Percentiles rank a stretch among this genome's conserved stretches.
These are phyloP conservation scores for Fragaria vesca DNA, from an alignment of 306 rosid species.

Conservation along the genomic window DNA sequence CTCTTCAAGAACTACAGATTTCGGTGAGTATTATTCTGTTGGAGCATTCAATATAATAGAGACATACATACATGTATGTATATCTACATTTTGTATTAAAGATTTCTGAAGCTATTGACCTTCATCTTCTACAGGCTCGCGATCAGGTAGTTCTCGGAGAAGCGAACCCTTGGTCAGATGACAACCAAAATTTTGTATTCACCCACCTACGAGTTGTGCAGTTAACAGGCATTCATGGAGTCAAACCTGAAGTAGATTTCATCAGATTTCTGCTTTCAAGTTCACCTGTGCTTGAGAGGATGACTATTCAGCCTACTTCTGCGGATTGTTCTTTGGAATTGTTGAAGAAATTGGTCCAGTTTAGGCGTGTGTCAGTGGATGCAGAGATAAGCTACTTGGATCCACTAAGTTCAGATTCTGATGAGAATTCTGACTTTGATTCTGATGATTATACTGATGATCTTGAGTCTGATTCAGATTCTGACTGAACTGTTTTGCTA, in stretches of 20 bases:
- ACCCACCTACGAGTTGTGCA: slow-evolving; percentile 44
- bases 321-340: slow-evolving; percentile 25
- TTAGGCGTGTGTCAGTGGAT: slow-evolving; percentile 42
- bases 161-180: slow-evolving; percentile 30
- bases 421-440: not conserved
- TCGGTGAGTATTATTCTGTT: slow-evolving; percentile 38
- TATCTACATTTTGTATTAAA: not conserved
- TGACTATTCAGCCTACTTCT: slow-evolving; percentile 47
- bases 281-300: slow-evolving; percentile 52
- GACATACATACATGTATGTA: not conserved
- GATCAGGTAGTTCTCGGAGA: slow-evolving; percentile 8
- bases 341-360: slow-evolving; percentile 48
- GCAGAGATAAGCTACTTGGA: slow-evolving; percentile 56
- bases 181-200: slow-evolving; percentile 24
- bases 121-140: slow-evolving; percentile 35
- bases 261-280: slow-evolving; percentile 43
- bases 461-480: slow-evolving; percentile 2
- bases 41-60: not conserved
- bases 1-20: slow-evolving; percentile 49
- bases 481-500: not conserved
- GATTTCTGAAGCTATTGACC: not conserved
- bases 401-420: slow-evolving; percentile 5
- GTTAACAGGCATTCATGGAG: slow-evolving; percentile 40
- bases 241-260: slow-evolving; percentile 48
- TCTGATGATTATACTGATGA: slow-evolving; percentile 8